Conservation (phyloP, 441 rosid species). For the Gossypium aridum region DNA sequence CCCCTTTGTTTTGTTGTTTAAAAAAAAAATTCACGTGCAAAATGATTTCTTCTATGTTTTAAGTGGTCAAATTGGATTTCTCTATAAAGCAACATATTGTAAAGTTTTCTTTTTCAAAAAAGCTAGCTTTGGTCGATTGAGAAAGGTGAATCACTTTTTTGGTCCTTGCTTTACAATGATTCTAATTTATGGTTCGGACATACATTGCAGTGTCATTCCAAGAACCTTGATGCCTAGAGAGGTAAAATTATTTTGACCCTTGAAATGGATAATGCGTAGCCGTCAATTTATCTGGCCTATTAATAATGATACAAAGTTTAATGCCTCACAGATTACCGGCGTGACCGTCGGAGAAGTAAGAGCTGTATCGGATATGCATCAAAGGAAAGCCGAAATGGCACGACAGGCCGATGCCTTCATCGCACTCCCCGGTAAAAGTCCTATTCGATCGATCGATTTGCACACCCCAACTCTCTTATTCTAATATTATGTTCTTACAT, state of each 20-base stretch:
- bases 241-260: slow-evolving; percentile 23
- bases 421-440: slow-evolving; percentile 62
- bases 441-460: neutral
- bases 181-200: slow-evolving; percentile 14
- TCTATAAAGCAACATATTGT: neutral
- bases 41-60: neutral
- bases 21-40: neutral
- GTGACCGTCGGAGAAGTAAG: slow-evolving; percentile 58
- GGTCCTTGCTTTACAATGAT: slow-evolving; percentile 16
- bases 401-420: slow-evolving; percentile 76
- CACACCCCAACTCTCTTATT: neutral
- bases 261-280: neutral
- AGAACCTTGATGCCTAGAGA: slow-evolving; percentile 52
- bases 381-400: slow-evolving; percentile 75
- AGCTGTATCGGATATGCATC: slow-evolving; percentile 72
- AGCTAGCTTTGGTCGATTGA: neutral
- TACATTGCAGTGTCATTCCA: slow-evolving; percentile 53
- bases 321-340: slow-evolving; percentile 38
- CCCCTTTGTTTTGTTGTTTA: neutral
- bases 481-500: neutral
- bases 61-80: neutral
- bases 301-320: neutral
- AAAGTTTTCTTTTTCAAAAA: neutral
- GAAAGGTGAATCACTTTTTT: slow-evolving; percentile 16
- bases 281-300: neutral